Evolutionary conservation across 805 yeast genomes (phyloP).

Genomic region (Cyberlindnera mississippiensis): DNA sequence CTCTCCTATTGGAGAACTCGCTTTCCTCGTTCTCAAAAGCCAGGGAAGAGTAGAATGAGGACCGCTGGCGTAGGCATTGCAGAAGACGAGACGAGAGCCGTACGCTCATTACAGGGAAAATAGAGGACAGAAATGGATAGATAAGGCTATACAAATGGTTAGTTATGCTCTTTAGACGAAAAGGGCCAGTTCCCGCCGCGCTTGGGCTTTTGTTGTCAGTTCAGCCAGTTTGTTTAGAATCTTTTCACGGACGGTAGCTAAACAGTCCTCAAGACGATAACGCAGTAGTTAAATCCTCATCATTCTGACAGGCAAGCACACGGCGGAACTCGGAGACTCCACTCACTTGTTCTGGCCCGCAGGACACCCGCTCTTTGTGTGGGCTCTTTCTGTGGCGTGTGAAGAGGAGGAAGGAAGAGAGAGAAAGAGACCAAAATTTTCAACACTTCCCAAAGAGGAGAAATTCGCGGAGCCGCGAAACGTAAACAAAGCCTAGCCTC

Average conservation of each 20-base stretch:
- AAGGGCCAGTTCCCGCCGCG: neutral
- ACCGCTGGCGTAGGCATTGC: neutral
- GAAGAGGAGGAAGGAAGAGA: neutral
- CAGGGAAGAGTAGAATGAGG: constrained; percentile 10
- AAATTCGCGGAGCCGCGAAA: too few relatives aligned
- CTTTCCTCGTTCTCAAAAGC: constrained; percentile 19
- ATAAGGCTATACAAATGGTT: neutral
- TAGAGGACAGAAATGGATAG: neutral
- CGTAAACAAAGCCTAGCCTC: neutral
- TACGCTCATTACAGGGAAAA: neutral
- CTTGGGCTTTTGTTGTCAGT: neutral
- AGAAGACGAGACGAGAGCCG: neutral
- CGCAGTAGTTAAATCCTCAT: constrained; percentile 30
- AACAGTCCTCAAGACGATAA: constrained; percentile 34
- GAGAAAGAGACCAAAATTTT: neutral
- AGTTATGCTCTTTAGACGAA: neutral
- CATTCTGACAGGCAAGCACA: constrained; percentile 6
- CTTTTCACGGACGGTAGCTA: constrained; percentile 31
- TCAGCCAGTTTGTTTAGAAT: constrained; percentile 12
- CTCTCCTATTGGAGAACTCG: constrained; percentile 26
- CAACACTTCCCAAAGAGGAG: neutral
- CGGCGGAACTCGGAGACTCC: neutral
- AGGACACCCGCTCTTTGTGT: neutral
- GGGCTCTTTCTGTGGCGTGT: too few relatives aligned
- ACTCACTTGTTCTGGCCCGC: constrained; percentile 2